Percentiles rank a stretch among this genome's conserved stretches.
These are phyloP conservation scores for Candida ipomoeae DNA, from an alignment of 805 yeast genomes.

Conservation along the genomic window DNA sequence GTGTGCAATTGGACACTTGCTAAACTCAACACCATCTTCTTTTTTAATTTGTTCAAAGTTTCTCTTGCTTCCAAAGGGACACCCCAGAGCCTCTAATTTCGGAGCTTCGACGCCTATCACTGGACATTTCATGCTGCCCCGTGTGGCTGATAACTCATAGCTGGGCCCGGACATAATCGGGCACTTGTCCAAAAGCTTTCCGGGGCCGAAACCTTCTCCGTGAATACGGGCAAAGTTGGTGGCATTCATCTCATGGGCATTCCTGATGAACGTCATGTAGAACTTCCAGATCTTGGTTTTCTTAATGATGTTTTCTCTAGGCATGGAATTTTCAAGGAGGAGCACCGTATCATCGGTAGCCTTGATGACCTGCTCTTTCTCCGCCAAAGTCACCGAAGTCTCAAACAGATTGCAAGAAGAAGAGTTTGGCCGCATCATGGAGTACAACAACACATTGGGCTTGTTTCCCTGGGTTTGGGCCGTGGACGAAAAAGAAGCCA, in stretches of 20 bases:
- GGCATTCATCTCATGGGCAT: slow-evolving; percentile 25
- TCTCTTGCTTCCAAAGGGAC: neutral
- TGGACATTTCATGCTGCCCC: slow-evolving; percentile 18
- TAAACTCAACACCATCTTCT: neutral
- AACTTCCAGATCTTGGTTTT: slow-evolving; percentile 36
- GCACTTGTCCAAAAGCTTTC: slow-evolving; percentile 14
- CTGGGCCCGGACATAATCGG: slow-evolving; percentile 25
- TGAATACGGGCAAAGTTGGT: slow-evolving; percentile 28
- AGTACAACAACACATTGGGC: neutral
- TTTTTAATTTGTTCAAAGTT: neutral
- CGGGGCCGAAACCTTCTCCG: slow-evolving; percentile 16
- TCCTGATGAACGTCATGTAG: slow-evolving; percentile 34
- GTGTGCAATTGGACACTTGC: slow-evolving; percentile 2
- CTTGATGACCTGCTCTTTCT: slow-evolving; percentile 12
- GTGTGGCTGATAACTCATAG: slow-evolving; percentile 24
- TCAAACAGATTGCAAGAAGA: slow-evolving; percentile 1
- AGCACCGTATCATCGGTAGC: slow-evolving; percentile 14
- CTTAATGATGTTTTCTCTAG: slow-evolving; percentile 2
- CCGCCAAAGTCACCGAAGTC: slow-evolving; percentile 7
- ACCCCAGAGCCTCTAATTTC: neutral
- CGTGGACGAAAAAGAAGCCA: slow-evolving; percentile 1
- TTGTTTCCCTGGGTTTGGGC: neutral
- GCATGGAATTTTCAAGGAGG: slow-evolving; percentile 8
- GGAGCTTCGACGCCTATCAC: slow-evolving; percentile 8
- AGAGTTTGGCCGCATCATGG: neutral